Evolutionary conservation across 1,139 yeast species (phyloP).

Genomic region (Martiniozyma asiatica): DNA sequence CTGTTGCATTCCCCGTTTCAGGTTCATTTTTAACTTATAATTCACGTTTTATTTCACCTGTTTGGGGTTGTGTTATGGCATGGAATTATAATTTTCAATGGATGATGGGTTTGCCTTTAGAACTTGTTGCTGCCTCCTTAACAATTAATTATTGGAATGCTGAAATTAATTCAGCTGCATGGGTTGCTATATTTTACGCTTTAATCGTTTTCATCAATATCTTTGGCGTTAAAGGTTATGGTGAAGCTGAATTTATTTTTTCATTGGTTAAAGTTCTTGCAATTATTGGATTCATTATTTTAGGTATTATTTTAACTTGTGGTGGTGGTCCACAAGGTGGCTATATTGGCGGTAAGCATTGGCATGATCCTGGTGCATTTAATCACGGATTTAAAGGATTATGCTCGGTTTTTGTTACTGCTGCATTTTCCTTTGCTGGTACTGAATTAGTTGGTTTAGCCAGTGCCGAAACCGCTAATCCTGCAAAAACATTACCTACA

Average conservation of each 20-base stretch:
- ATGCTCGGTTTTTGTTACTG: slow-evolving; percentile 34
- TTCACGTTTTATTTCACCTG: slow-evolving; percentile 49
- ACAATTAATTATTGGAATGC: slow-evolving; percentile 54
- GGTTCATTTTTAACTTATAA: slow-evolving; percentile 56
- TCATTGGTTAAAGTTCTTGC: slow-evolving; percentile 47
- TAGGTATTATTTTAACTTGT: slow-evolving; percentile 38
- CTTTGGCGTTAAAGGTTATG: slow-evolving; percentile 47
- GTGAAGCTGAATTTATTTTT: slow-evolving; percentile 49
- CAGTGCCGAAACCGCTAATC: slow-evolving; percentile 34
- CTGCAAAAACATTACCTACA: slow-evolving; percentile 46
- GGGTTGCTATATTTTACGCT: slow-evolving; percentile 48
- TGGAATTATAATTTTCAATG: slow-evolving; percentile 55
- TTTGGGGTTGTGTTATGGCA: slow-evolving; percentile 62
- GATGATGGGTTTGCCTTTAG: slow-evolving; percentile 53
- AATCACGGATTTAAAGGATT: slow-evolving; percentile 34
- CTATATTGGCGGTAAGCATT: slow-evolving; percentile 43
- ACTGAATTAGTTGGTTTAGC: slow-evolving; percentile 31
- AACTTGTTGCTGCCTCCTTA: slow-evolving; percentile 54
- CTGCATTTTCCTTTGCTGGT: slow-evolving; percentile 51
- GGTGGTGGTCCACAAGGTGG: slow-evolving; percentile 47
- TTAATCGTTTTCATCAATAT: slow-evolving; percentile 41
- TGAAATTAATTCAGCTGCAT: slow-evolving; percentile 36
- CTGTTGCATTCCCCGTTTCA: no score
- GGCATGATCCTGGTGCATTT: slow-evolving; percentile 55
- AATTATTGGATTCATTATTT: slow-evolving; percentile 42